Conservation (phyloP, 2,329 filamentous ascomycete species). For the Erysiphe pulchra region DNA sequence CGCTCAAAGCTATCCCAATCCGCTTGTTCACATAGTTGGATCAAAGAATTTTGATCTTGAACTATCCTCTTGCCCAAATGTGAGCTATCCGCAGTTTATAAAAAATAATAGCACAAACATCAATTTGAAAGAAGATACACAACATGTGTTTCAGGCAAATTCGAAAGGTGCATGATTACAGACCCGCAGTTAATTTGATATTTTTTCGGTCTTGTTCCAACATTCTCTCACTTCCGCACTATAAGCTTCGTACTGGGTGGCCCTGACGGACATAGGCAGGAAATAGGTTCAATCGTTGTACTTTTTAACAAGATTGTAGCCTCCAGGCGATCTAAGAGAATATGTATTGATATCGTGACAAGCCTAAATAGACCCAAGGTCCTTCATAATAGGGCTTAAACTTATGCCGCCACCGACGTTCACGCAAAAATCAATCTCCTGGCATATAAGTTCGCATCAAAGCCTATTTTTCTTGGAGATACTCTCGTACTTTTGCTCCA, state of each 20-base stretch:
- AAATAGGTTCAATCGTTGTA: neutral
- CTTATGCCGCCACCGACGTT: neutral
- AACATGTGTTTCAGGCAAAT: too few species aligned
- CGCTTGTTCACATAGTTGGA: too few species aligned
- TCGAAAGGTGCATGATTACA: too few species aligned
- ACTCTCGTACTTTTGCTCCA: neutral
- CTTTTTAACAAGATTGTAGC: neutral
- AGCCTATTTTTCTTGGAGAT: neutral
- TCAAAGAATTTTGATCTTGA: too few species aligned
- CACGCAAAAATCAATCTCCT: neutral
- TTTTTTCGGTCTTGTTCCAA: neutral
- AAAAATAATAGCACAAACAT: too few species aligned
- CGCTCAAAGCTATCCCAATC: too few species aligned
- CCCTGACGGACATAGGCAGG: neutral
- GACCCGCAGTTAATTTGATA: too few species aligned
- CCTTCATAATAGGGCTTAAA: neutral
- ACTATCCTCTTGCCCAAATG: too few species aligned
- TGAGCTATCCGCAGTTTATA: too few species aligned
- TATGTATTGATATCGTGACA: neutral
- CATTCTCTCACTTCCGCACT: neutral
- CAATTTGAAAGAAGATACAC: too few species aligned
- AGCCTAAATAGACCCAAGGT: neutral
- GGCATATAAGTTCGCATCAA: neutral
- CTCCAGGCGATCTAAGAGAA: neutral
- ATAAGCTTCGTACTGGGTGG: neutral